These are phyloP conservation scores for Tricholoma matsutake DNA, from an alignment of 768 basidiomycete species.

Conservation along the genomic window DNA sequence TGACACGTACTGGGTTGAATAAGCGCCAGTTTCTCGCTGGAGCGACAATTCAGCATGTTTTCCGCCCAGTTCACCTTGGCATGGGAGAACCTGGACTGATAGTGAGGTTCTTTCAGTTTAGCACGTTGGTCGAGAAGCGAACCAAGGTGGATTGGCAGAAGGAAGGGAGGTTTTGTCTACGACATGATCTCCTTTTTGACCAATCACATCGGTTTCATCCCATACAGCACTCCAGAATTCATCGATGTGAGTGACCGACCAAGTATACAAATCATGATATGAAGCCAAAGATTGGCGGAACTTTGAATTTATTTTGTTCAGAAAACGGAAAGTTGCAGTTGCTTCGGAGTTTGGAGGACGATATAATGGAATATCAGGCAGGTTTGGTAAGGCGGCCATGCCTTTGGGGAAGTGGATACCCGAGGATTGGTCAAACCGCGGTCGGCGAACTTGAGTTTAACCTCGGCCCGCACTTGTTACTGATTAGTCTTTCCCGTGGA, in stretches of 20 bases:
- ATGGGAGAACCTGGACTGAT: conserved; percentile 43
- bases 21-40: conserved; percentile 56
- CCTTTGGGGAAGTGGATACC: background rate
- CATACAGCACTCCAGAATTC: conserved; percentile 74
- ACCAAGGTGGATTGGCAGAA: conserved; percentile 68
- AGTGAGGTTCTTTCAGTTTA: conserved; percentile 4
- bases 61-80: conserved; percentile 78
- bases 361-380: conserved; percentile 36
- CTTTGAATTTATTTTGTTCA: conserved; percentile 46
- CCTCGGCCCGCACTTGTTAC: background rate
- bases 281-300: conserved; percentile 42
- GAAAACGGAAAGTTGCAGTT: conserved; percentile 49
- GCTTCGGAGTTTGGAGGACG: conserved; percentile 37
- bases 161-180: conserved; percentile 55
- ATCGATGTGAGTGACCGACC: conserved; percentile 60
- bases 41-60: conserved; percentile 67
- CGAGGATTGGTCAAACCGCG: background rate
- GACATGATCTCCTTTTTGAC: conserved; percentile 57
- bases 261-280: conserved; percentile 63
- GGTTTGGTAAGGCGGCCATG: conserved; percentile 4
- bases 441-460: background rate
- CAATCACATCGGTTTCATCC: conserved; percentile 62
- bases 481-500: background rate
- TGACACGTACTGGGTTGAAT: conserved; percentile 62
- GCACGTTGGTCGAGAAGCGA: conserved; percentile 10